Conservation (phyloP, 768 basidiomycete genomes). For the Rhodosporidiobolus odoratus region DNA sequence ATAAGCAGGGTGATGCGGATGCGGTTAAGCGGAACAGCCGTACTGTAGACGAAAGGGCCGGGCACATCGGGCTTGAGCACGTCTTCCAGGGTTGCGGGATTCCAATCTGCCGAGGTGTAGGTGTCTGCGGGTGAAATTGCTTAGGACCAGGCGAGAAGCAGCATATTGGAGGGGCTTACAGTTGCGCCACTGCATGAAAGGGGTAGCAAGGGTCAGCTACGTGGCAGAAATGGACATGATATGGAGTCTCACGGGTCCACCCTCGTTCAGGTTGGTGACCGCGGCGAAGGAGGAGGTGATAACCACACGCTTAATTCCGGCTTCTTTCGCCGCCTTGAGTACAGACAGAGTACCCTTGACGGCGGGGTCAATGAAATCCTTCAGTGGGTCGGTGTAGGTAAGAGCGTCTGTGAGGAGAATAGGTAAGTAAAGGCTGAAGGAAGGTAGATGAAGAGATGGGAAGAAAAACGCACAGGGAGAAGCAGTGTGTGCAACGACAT, state of each 20-base stretch:
- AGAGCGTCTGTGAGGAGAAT: conserved; percentile 2
- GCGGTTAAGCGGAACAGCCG: too few relatives aligned
- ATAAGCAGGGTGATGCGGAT: background rate
- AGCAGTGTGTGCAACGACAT: conserved; percentile 32
- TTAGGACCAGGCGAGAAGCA: too few relatives aligned
- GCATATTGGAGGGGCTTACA: too few relatives aligned
- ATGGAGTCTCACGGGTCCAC: conserved; percentile 15
- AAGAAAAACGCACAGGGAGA: conserved; percentile 18
- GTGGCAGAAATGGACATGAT: background rate
- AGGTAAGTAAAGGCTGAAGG: background rate
- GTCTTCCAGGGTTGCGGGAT: conserved; percentile 36
- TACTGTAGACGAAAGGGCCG: conserved; percentile 28
- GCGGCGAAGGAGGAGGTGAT: conserved; percentile 41
- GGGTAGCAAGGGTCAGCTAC: background rate
- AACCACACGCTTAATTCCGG: conserved; percentile 37
- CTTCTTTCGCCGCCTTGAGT: conserved; percentile 33
- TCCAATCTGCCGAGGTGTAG: conserved; percentile 40
- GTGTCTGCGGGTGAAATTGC: conserved; percentile 30
- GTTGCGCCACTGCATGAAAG: too few relatives aligned
- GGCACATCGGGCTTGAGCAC: conserved; percentile 7
- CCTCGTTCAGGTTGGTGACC: conserved; percentile 28
- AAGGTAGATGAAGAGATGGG: background rate
- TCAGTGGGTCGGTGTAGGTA: background rate
- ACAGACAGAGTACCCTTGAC: conserved; percentile 40
- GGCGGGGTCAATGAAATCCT: conserved; percentile 32